A percentile compares a stretch with the other conserved stretches of the same genome.
Evolutionary conservation across 805 yeast species (phyloP).

Genomic region (Sugiyamaella qingdaonensis): DNA sequence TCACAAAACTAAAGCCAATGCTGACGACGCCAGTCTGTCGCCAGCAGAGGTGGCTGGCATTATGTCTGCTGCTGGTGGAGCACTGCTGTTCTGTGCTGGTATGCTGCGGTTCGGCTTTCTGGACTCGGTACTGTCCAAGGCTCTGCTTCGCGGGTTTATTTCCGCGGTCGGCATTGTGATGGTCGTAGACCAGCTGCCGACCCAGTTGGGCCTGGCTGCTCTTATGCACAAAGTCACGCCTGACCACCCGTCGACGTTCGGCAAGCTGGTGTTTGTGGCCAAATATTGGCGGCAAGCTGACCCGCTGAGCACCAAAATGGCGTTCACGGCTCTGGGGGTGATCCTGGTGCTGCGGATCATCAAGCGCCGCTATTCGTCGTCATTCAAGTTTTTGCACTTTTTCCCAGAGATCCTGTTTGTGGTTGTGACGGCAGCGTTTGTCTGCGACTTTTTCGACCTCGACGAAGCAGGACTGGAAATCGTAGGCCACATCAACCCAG

Average conservation of each 20-base stretch:
- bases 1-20: slow-evolving; percentile 16
- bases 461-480: slow-evolving; percentile 51
- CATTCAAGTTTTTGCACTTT: slow-evolving; percentile 47
- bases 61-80: slow-evolving; percentile 72
- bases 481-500: slow-evolving; percentile 61
- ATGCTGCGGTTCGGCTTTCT: slow-evolving; percentile 80
- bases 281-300: slow-evolving; percentile 48
- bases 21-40: slow-evolving; percentile 28
- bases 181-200: slow-evolving; percentile 69
- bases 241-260: slow-evolving; percentile 67
- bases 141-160: slow-evolving; percentile 76
- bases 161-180: slow-evolving; percentile 82
- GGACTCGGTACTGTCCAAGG: slow-evolving; percentile 72
- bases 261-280: slow-evolving; percentile 57
- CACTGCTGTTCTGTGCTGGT: slow-evolving; percentile 66
- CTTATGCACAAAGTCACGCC: slow-evolving; percentile 31
- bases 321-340: slow-evolving; percentile 47
- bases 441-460: slow-evolving; percentile 41
- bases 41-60: slow-evolving; percentile 60
- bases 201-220: slow-evolving; percentile 62
- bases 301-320: slow-evolving; percentile 56
- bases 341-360: slow-evolving; percentile 42
- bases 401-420: slow-evolving; percentile 82
- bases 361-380: slow-evolving; percentile 35
- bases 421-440: slow-evolving; percentile 56